Base-by-base conservation (phyloP, 2,329 filamentous ascomycete genomes). In the Microdochium nivale region DNA sequence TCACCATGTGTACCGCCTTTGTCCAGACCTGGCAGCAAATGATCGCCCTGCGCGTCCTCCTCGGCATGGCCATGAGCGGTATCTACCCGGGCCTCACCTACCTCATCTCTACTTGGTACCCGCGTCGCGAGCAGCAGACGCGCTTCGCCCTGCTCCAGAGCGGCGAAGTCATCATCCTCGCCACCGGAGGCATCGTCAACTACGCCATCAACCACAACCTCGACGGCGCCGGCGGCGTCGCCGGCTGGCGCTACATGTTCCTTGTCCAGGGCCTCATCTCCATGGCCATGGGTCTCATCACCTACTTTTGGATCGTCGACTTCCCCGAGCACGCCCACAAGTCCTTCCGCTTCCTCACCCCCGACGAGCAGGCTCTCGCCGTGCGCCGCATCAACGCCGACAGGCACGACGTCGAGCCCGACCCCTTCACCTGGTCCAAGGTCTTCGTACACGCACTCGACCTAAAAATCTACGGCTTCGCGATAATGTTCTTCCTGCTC, bases 251-350 rank as follows among this genome's bases (percentile, higher is more conserved):
- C 25, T 87, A 79, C 73, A 87, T 87, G 81, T 87, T 82, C 56
- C 63, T 86, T 0, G 79, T 87, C 0, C 83, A 87, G 58, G 83
- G 84, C 0, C 59, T 79, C 10, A 80, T 87, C 56, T 76, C 83
- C 3, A 74, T 75, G 53, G 65, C 81, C 23, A 66, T 87, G 21
- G 83, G 83, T 2, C 58, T 84, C 27, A 53, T 75, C 13, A 85
- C 83, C 0, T 86, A 82, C 59, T 84, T 81, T 73, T 87, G 83
- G 83, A 86, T 87, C 68, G 72, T 86, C 43, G 82, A 86, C 59
- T 87, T 87, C 55, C 83, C 83, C 0, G 83, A 87, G 57, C 72
- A 80, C 25, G 73, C 80, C 1, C 71, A 80, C 50, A 67, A 66
- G 13, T 82, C 78, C 49, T 77, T 81, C 56, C 70, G 63, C 58